A percentile compares a stretch with the other conserved stretches of the same genome.
These are phyloP conservation scores for Pythium plurisporium DNA, from an alignment of 352 stramenopile genomes.

Conservation along the genomic window DNA sequence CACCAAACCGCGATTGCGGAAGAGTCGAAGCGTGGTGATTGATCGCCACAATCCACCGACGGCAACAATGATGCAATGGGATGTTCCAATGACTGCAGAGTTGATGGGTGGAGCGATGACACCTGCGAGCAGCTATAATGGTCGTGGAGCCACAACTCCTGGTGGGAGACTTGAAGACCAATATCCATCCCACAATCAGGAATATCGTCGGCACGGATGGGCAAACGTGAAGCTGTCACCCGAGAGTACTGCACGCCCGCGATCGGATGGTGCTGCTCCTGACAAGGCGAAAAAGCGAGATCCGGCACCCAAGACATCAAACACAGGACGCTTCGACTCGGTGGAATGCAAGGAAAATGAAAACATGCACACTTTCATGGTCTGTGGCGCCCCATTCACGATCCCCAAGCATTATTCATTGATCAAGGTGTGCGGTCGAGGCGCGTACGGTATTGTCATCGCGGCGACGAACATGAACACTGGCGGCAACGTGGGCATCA, in stretches of 20 bases:
- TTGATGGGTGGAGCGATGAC: slow-evolving; percentile 20
- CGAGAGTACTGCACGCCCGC: slow-evolving; percentile 44
- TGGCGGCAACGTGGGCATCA: slow-evolving; percentile 86
- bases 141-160: slow-evolving; percentile 7
- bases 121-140: slow-evolving; percentile 17
- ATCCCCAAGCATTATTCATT: slow-evolving; percentile 84
- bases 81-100: slow-evolving; percentile 19
- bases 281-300: slow-evolving; percentile 36
- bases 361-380: slow-evolving; percentile 88
- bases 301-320: slow-evolving; percentile 18
- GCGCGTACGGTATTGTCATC: slow-evolving; percentile 88
- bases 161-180: slow-evolving; percentile 11
- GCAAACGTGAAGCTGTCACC: slow-evolving; percentile 77
- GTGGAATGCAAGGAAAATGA: slow-evolving; percentile 83
- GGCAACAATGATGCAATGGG: slow-evolving; percentile 74
- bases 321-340: slow-evolving; percentile 32
- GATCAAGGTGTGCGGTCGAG: slow-evolving; percentile 86
- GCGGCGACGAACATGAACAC: slow-evolving; percentile 76
- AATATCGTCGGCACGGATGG: slow-evolving; percentile 65
- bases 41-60: slow-evolving; percentile 63
- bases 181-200: slow-evolving; percentile 16
- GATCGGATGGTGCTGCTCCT: slow-evolving; percentile 45
- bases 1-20: slow-evolving; percentile 53
- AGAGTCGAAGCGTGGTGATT: slow-evolving; percentile 75
- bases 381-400: slow-evolving; percentile 84